A percentile compares a stretch with the other conserved stretches of the same genome.
Conservation (phyloP, 768 basidiomycete species). For the Hygrophorus pudorinus region DNA sequence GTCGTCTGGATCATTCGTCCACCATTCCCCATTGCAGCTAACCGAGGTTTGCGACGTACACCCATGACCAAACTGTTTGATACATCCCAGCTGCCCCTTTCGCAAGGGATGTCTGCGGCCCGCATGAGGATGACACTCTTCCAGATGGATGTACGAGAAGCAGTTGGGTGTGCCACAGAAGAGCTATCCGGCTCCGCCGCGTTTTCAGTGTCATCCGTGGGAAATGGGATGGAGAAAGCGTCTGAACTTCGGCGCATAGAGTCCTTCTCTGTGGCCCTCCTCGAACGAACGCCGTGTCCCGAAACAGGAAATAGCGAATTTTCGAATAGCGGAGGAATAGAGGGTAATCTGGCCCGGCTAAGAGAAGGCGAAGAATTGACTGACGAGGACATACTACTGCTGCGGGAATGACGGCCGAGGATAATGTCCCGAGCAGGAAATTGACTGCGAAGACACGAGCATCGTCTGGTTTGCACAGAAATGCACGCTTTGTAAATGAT, state of each 20-base stretch:
- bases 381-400: conserved; percentile 42
- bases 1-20: conserved; percentile 8
- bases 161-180: conserved; percentile 26
- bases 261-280: conserved; percentile 65
- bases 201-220: conserved; percentile 31
- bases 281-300: conserved; percentile 67
- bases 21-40: conserved; percentile 20
- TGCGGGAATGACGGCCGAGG: conserved; percentile 50
- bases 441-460: conserved; percentile 51
- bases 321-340: conserved; percentile 21
- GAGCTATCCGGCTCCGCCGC: conserved; percentile 11
- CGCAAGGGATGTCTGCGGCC: conserved; percentile 48
- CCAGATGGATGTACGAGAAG: conserved; percentile 43
- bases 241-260: conserved; percentile 39
- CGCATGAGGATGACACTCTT: conserved; percentile 43
- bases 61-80: conserved; percentile 51
- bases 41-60: conserved; percentile 55
- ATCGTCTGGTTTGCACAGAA: conserved; percentile 48
- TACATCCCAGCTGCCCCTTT: conserved; percentile 75
- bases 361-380: neutral
- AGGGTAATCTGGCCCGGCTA: neutral
- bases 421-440: conserved; percentile 34
- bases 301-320: conserved; percentile 65
- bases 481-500: conserved; percentile 56
- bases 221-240: conserved; percentile 33